Base-by-base conservation (phyloP, 2,329 filamentous ascomycete species). In the Endoconidiophora polonica region DNA sequence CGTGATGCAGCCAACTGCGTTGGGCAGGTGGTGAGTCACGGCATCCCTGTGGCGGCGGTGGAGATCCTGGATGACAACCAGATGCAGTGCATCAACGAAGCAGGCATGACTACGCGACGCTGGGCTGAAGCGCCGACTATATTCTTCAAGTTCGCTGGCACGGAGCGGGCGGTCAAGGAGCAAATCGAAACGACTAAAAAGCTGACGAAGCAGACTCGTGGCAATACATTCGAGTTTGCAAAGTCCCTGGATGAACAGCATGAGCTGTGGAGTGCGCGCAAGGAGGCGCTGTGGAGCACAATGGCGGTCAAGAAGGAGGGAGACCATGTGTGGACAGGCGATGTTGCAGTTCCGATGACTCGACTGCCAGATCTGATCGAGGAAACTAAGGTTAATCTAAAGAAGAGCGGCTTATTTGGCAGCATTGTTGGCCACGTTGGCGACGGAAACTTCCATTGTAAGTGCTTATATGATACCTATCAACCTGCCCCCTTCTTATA, bases 1-100 rank as follows among this genome's bases (percentile, higher is more conserved):
- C 77, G 82, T 43, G 68, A 76, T 55, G 86, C 86, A 1, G 86
- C 85, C 14, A 74, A 81, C 59, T 93, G 86, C 61, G 87, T 91
- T 2, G 78, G 81, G 56, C 74, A 74, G 49, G 86, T 94, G 9
- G 87, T 95, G 3, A 77, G 77, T 42, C 75, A 82, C 48, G 87
- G 86, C 23, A 76, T 94, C 9, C 85, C 84, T 26, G 80, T 95
- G 40, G 87, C 88, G 0, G 88, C 88, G n/a, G 79, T 95, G 41
- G 88, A 95, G 66, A 83, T 95, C 52, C 70, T 95, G 24, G 88
- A 95, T 65, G 87, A 94, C 61, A 81, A 87, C 52, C 87, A 94
- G 68, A 95, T 95, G 76, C 69, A 67, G 57, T 74, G 72, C 61
- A 77, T 81, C 65, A 79, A 81, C 65, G 68, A 73, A 24, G 76